phyloP scores from a whole-genome alignment of 1,284 basidiomycete genomes.

The Sporisorium iseilematis-ciliati region DNA sequence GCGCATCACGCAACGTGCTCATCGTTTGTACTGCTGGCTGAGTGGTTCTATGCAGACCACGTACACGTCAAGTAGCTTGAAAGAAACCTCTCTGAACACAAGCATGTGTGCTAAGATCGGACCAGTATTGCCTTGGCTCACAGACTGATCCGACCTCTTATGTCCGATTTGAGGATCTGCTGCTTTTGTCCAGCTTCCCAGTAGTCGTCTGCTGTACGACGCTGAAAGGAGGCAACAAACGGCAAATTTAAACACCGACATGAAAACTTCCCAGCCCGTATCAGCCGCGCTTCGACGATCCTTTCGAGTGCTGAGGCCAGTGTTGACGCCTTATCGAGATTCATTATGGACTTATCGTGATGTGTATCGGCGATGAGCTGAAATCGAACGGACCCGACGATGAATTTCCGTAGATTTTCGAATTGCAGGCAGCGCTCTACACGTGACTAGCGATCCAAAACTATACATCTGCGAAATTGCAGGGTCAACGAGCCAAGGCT shows the following conservation, averaged over 20 bases:
- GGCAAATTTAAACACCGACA: conserved; percentile 28
- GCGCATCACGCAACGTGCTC: conserved; percentile 13
- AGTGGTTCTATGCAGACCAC: neutral
- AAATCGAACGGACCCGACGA: neutral
- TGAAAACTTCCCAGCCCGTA: neutral
- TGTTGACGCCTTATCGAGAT: conserved; percentile 4
- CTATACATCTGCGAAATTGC: conserved; percentile 3
- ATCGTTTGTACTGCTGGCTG: neutral
- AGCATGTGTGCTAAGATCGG: no score
- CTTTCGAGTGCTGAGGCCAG: neutral
- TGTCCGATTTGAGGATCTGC: neutral
- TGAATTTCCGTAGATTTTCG: neutral
- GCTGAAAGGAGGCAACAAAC: neutral
- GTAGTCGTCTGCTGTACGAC: neutral
- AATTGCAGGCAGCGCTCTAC: neutral
- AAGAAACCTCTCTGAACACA: neutral
- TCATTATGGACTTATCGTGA: neutral
- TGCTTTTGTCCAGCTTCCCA: neutral
- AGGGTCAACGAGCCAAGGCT: no score
- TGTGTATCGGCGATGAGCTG: conserved; percentile 3
- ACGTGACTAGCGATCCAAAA: conserved; percentile 4
- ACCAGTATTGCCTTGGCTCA: no score
- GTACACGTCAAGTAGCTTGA: neutral
- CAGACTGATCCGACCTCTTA: neutral
- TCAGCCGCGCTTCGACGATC: neutral